Percentiles rank a stretch among this genome's conserved stretches.
These are phyloP conservation scores for Phlebiopsis gigantea DNA, from an alignment of 768 basidiomycete genomes.

Conservation along the genomic window DNA sequence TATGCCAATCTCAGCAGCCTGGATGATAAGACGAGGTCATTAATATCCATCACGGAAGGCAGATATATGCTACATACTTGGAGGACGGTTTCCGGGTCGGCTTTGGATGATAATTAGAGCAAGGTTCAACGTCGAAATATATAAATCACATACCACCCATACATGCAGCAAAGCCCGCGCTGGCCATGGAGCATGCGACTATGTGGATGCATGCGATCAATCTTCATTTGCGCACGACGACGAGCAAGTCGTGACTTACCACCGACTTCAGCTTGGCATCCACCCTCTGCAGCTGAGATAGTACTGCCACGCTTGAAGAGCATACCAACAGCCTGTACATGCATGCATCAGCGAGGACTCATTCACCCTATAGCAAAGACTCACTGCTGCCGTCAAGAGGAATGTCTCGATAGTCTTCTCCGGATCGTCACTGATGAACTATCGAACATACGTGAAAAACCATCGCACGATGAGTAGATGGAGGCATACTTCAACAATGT, in stretches of 20 bases:
- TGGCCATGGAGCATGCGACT: conserved; percentile 97
- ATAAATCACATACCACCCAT: conserved; percentile 64
- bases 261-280: conserved; percentile 93
- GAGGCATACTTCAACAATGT: conserved; percentile 63
- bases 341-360: conserved; percentile 5
- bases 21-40: conserved; percentile 20
- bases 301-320: conserved; percentile 96
- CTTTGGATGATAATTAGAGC: conserved; percentile 28
- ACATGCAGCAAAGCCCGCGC: conserved; percentile 89
- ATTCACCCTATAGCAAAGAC: background rate
- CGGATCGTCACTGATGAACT: conserved; percentile 89
- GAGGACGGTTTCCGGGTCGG: conserved; percentile 75
- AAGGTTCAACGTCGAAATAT: background rate
- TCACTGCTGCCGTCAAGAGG: conserved; percentile 79
- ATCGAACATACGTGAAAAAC: background rate
- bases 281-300: conserved; percentile 94
- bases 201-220: background rate
- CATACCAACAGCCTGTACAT: conserved; percentile 79
- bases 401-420: conserved; percentile 88
- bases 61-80: background rate
- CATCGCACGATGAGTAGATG: background rate
- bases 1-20: conserved; percentile 91
- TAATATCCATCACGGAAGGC: background rate
- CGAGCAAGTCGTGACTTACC: conserved; percentile 35
- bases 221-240: conserved; percentile 1